These are phyloP conservation scores for Claviceps pazoutovae DNA, from an alignment of 2,329 filamentous ascomycete species.

Conservation along the genomic window DNA sequence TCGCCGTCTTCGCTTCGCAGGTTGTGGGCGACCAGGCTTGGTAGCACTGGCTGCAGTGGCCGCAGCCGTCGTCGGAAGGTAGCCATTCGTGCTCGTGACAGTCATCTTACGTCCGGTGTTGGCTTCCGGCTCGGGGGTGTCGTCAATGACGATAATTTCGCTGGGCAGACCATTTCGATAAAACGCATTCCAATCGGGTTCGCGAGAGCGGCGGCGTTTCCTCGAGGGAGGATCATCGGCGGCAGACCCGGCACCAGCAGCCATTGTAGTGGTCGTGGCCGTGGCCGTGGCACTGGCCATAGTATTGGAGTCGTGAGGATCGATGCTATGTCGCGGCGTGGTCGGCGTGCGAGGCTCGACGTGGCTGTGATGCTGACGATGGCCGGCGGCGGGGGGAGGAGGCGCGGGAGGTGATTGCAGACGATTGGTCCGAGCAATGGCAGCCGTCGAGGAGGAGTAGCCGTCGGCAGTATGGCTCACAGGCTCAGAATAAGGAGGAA, in stretches of 20 bases:
- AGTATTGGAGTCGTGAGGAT: conserved; percentile 10
- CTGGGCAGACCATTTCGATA: conserved; percentile 74
- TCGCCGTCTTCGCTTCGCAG: conserved; percentile 63
- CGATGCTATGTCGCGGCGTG: conserved; percentile 5
- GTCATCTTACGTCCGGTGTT: conserved; percentile 26
- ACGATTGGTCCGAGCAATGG: conserved; percentile 12
- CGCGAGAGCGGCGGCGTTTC: conserved; percentile 44
- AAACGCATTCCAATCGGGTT: conserved; percentile 67
- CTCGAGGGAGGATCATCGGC: conserved; percentile 20
- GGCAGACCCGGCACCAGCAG: conserved; percentile 14
- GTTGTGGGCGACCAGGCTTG: conserved; percentile 26
- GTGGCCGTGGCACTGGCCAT: conserved; percentile 8
- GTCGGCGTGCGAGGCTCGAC: conserved; percentile 12
- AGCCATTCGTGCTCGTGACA: conserved; percentile 13
- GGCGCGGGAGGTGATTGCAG: conserved; percentile 18
- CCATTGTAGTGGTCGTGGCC: conserved; percentile 5
- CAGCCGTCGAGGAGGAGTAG: conserved; percentile 21
- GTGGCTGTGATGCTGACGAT: conserved; percentile 8
- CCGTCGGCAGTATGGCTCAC: conserved; percentile 12
- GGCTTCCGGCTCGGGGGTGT: conserved; percentile 47
- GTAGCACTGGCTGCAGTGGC: conserved; percentile 11
- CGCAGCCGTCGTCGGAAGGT: conserved; percentile 13
- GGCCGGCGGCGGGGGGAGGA: conserved; percentile 18
- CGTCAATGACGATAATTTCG: conserved; percentile 75
- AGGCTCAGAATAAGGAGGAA: conserved; percentile 14